A percentile compares a stretch with the other conserved stretches of the same genome.
phyloP scores from a whole-genome alignment of 306 rosid genomes.

The Lithocarpus polystachyus region DNA sequence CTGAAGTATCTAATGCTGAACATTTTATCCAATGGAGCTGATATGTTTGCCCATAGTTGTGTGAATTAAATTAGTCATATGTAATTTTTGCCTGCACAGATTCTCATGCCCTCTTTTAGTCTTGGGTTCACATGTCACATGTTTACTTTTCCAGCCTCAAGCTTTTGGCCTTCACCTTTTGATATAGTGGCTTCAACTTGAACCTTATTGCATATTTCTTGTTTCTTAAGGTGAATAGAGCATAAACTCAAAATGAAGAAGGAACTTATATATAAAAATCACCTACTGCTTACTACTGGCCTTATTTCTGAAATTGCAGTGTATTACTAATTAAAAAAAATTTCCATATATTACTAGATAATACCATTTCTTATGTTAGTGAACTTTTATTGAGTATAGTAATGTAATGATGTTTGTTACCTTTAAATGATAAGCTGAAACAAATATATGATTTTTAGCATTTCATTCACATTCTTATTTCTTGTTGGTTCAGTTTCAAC shows the following conservation, averaged over 20 bases:
- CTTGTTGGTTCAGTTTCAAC: constrained; percentile 74
- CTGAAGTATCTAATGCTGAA: background rate
- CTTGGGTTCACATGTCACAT: background rate
- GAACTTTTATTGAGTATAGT: background rate
- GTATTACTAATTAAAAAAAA: too few relatives aligned
- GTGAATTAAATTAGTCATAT: background rate
- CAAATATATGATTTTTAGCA: constrained; percentile 6
- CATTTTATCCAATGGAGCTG: background rate
- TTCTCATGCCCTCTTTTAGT: background rate
- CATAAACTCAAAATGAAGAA: background rate
- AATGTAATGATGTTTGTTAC: background rate
- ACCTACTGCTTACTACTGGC: background rate
- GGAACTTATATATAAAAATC: background rate
- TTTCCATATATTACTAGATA: background rate
- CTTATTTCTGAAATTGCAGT: background rate
- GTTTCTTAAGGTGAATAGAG: background rate
- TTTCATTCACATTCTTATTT: constrained; percentile 4
- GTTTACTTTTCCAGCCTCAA: background rate
- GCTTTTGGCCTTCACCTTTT: background rate
- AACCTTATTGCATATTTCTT: background rate
- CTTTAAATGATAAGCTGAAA: background rate
- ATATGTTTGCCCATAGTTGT: background rate
- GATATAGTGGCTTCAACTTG: background rate
- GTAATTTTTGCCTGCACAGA: background rate
- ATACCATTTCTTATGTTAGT: background rate